Conservation (phyloP, 164 flowering plant genomes). For the Chimonanthus praecox region DNA sequence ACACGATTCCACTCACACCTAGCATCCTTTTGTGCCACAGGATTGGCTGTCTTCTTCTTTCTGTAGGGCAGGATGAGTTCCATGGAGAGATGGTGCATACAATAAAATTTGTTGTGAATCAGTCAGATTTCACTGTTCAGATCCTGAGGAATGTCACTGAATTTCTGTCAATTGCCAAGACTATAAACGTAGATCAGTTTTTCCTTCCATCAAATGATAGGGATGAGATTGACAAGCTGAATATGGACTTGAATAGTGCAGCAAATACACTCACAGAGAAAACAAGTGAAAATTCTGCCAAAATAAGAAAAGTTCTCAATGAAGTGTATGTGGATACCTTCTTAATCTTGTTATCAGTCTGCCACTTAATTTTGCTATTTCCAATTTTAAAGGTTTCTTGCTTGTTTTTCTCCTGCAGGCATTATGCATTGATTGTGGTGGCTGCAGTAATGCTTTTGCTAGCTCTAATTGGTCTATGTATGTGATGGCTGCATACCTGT, state of each 20-base stretch:
- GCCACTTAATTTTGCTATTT: not conserved
- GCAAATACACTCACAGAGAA: slow-evolving; percentile 58
- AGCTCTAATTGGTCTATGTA: slow-evolving; percentile 79
- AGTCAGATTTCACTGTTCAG: slow-evolving; percentile 82
- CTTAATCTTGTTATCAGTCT: not conserved
- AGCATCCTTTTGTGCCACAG: slow-evolving; percentile 29
- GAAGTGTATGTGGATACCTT: slow-evolving; percentile 52
- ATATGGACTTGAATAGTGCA: slow-evolving; percentile 47
- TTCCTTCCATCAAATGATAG: slow-evolving; percentile 63
- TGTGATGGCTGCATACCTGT: slow-evolving; percentile 15
- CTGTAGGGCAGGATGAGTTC: slow-evolving; percentile 80
- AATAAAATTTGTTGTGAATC: slow-evolving; percentile 69
- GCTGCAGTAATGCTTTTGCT: slow-evolving; percentile 83
- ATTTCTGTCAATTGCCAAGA: slow-evolving; percentile 73
- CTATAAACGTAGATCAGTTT: slow-evolving; percentile 64
- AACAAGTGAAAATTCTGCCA: slow-evolving; percentile 57
- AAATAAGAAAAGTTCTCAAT: slow-evolving; percentile 55
- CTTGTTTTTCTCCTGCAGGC: slow-evolving; percentile 38
- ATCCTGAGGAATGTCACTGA: slow-evolving; percentile 73
- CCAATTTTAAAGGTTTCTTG: slow-evolving; percentile 3
- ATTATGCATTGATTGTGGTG: slow-evolving; percentile 56
- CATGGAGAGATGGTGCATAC: slow-evolving; percentile 61
- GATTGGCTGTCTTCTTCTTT: slow-evolving; percentile 82
- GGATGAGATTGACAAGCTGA: slow-evolving; percentile 72
- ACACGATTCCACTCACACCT: not conserved